phyloP scores from a whole-genome alignment of 768 basidiomycete genomes.

The Trametes cubensis region DNA sequence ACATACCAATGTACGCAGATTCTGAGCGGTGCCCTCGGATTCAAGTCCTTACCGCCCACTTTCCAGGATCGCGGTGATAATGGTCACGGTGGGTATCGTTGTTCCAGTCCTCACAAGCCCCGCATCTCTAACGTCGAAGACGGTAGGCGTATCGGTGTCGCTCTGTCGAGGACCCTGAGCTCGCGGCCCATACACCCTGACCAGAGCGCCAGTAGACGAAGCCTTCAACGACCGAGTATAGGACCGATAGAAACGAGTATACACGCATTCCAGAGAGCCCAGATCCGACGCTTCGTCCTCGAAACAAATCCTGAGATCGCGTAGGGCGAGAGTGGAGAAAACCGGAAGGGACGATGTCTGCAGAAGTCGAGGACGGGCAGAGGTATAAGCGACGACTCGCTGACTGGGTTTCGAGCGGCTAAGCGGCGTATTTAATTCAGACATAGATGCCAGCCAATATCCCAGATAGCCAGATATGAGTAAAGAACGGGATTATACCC shows the following conservation, averaged over 20 bases:
- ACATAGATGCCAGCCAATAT: not conserved
- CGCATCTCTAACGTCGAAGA: constrained; percentile 65
- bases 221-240: not conserved
- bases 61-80: constrained; percentile 77
- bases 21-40: constrained; percentile 46
- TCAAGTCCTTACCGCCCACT: constrained; percentile 36
- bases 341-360: constrained; percentile 27
- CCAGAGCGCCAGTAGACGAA: not conserved
- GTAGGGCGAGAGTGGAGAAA: constrained; percentile 19
- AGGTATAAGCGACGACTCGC: not conserved
- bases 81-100: constrained; percentile 61
- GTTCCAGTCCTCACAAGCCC: constrained; percentile 56
- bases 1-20: constrained; percentile 78
- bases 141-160: too few species aligned
- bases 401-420: constrained; percentile 13
- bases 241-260: constrained; percentile 27
- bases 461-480: not conserved
- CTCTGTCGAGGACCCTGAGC: constrained; percentile 1
- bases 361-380: not conserved
- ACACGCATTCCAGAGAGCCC: constrained; percentile 17
- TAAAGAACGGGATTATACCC: too few species aligned
- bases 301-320: constrained; percentile 23
- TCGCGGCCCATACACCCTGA: constrained; percentile 11
- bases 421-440: constrained; percentile 1
- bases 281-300: constrained; percentile 24